These are phyloP conservation scores for Sphaerulina vaccinii DNA, from an alignment of 2,329 filamentous ascomycete genomes.

Conservation along the genomic window DNA sequence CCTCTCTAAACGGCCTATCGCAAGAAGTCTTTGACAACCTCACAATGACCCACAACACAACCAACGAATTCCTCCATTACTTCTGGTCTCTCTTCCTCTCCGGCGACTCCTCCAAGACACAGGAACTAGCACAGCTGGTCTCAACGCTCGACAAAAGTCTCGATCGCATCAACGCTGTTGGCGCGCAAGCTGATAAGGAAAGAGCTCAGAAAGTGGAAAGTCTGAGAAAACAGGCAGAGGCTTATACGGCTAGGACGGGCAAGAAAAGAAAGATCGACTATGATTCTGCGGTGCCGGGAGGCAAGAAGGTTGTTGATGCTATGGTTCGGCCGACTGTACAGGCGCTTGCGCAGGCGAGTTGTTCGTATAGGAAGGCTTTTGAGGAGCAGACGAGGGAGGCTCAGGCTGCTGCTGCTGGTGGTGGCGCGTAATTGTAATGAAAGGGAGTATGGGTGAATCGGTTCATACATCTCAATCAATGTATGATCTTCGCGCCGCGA, in stretches of 20 bases:
- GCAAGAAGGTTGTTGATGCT: conserved; percentile 70
- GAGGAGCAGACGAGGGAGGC: conserved; percentile 53
- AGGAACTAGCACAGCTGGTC: conserved; percentile 76
- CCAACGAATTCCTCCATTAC: conserved; percentile 92
- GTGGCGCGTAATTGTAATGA: too few relatives aligned
- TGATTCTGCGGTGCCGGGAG: conserved; percentile 68
- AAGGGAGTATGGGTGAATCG: too few relatives aligned
- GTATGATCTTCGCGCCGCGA: too few relatives aligned
- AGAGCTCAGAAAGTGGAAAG: conserved; percentile 65
- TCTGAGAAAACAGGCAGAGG: conserved; percentile 67
- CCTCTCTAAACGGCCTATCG: conserved; percentile 39
- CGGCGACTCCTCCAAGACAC: conserved; percentile 72
- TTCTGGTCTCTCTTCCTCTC: conserved; percentile 94
- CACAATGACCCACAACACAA: conserved; percentile 83
- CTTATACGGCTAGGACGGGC: conserved; percentile 61
- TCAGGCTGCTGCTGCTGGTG: conserved; percentile 7
- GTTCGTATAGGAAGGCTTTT: conserved; percentile 69
- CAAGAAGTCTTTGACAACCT: conserved; percentile 59
- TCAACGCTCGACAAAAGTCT: conserved; percentile 77
- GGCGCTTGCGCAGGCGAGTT: conserved; percentile 68
- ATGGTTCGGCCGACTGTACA: conserved; percentile 72
- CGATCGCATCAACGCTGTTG: conserved; percentile 76
- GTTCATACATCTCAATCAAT: too few relatives aligned
- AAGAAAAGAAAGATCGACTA: conserved; percentile 64
- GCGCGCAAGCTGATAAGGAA: conserved; percentile 73